These are phyloP conservation scores for Piromyces sp. DNA, from an alignment of 192 early-diverging fungal species.

Conservation along the genomic window DNA sequence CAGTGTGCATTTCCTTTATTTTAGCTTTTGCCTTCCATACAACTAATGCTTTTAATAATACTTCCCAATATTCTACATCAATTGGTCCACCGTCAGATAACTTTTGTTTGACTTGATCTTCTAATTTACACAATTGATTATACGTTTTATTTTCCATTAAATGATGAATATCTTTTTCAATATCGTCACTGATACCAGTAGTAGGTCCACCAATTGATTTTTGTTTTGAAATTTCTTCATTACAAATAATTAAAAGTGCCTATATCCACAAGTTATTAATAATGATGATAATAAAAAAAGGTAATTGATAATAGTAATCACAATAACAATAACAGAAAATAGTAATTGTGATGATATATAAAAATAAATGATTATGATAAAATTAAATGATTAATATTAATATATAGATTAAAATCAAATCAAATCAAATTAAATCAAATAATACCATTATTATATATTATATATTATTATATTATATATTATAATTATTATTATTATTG, in stretches of 20 bases:
- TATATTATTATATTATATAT: neutral
- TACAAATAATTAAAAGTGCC: slow-evolving; percentile 62
- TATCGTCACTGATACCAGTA: slow-evolving; percentile 14
- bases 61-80: slow-evolving; percentile 94
- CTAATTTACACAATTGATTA: slow-evolving; percentile 49
- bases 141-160: slow-evolving; percentile 59
- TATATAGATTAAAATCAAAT: too few relatives aligned
- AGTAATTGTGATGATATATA: too few relatives aligned
- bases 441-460: too few relatives aligned
- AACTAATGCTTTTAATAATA: slow-evolving; percentile 47
- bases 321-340: too few relatives aligned
- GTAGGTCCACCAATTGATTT: slow-evolving; percentile 4
- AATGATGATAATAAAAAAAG: too few relatives aligned
- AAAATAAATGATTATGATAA: too few relatives aligned
- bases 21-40: slow-evolving; percentile 73
- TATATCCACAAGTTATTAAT: too few relatives aligned
- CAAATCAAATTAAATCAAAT: too few relatives aligned
- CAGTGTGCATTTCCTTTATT: slow-evolving; percentile 60
- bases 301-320: too few relatives aligned
- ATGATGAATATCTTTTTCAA: slow-evolving; percentile 43
- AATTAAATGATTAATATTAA: too few relatives aligned
- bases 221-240: slow-evolving; percentile 41
- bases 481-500: neutral
- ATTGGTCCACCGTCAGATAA: slow-evolving; percentile 39
- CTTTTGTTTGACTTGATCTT: slow-evolving; percentile 57